phyloP scores from a whole-genome alignment of 345 rosid species.

The Orychophragmus violaceus region DNA sequence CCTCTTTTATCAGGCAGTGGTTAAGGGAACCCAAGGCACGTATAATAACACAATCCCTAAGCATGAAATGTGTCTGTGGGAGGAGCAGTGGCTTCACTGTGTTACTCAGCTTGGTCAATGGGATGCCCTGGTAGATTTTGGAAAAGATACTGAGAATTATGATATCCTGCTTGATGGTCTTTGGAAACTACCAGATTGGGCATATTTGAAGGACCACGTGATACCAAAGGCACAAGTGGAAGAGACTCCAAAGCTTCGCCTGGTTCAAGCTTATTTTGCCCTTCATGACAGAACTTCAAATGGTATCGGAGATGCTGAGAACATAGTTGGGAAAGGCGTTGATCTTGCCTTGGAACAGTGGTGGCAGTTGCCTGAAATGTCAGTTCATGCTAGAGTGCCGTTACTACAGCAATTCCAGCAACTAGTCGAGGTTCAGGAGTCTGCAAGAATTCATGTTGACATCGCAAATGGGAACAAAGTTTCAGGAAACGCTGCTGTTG shows the following conservation, averaged over 20 bases:
- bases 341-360: conserved; percentile 92
- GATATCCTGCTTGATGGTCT: conserved; percentile 89
- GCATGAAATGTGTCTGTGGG: conserved; percentile 99
- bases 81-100: conserved; percentile 97
- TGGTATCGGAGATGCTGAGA: conserved; percentile 88
- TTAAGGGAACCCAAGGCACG: conserved; percentile 97
- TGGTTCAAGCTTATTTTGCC: conserved; percentile 82
- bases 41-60: conserved; percentile 90
- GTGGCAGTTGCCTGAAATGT: conserved; percentile 99
- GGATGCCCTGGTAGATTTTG: conserved; percentile 92
- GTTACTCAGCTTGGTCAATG: conserved; percentile 92
- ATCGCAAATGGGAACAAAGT: conserved; percentile 78
- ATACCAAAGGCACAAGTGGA: conserved; percentile 95
- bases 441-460: conserved; percentile 72
- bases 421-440: conserved; percentile 94
- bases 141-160: conserved; percentile 82
- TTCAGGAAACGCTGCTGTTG: conserved; percentile 47
- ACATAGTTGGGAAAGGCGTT: conserved; percentile 77
- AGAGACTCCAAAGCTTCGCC: conserved; percentile 89
- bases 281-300: conserved; percentile 77
- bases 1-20: conserved; percentile 94
- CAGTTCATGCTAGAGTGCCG: conserved; percentile 86
- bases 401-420: conserved; percentile 95
- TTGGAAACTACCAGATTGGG: conserved; percentile 96
- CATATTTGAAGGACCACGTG: conserved; percentile 82